Evolutionary conservation across 164 flowering plant species (phyloP).

Genomic region (Euptelea pleiosperma): DNA sequence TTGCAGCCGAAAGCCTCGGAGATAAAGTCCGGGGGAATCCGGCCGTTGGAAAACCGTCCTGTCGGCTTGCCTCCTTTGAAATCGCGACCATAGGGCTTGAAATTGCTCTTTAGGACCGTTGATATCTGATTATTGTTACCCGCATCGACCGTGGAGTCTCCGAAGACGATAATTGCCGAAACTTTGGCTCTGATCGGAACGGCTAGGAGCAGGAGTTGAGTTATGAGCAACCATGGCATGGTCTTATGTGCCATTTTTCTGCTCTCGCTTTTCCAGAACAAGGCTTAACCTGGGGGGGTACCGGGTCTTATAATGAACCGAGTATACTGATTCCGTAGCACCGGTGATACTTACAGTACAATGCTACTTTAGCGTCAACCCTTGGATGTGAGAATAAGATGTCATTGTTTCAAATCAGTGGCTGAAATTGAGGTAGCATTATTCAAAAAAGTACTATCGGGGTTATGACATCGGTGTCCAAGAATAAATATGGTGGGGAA

Average conservation of each 20-base stretch:
- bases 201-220: neutral
- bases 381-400: no score
- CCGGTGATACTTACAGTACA: no score
- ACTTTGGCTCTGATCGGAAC: neutral
- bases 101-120: conserved; percentile 56
- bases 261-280: no score
- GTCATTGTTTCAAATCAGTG: no score
- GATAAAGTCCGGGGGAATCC: conserved; percentile 28
- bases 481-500: no score
- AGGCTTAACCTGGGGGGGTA: no score
- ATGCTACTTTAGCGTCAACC: no score
- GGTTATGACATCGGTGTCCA: no score
- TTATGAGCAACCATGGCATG: neutral
- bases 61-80: conserved; percentile 48
- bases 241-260: neutral
- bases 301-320: no score
- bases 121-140: conserved; percentile 60
- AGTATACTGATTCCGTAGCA: no score
- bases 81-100: conserved; percentile 68
- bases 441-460: no score
- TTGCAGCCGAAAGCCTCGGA: conserved; percentile 57
- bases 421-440: no score
- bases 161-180: conserved; percentile 60
- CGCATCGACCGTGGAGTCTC: conserved; percentile 73
- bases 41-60: conserved; percentile 65